These are phyloP conservation scores for Turnera subulata DNA, from an alignment of 345 rosid species.

Conservation along the genomic window DNA sequence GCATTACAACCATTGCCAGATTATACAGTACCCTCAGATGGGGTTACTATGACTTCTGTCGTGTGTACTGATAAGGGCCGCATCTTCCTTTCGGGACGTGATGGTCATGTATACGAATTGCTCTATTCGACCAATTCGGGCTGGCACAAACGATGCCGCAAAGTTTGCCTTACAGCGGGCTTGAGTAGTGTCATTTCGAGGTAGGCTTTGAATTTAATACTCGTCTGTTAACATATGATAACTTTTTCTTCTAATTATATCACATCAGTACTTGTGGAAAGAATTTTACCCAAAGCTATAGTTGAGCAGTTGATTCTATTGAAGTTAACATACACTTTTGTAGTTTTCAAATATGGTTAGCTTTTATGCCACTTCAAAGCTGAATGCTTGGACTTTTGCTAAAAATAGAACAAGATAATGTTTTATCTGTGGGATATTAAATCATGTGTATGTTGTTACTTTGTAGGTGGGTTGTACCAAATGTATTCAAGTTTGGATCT, in stretches of 20 bases:
- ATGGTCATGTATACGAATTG: slow-evolving; percentile 88
- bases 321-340: neutral
- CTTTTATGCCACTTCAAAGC: no score
- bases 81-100: slow-evolving; percentile 90
- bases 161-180: slow-evolving; percentile 92
- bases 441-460: slow-evolving; percentile 5
- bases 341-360: no score
- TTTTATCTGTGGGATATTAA: no score
- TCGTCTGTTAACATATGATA: neutral
- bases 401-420: no score
- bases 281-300: slow-evolving; percentile 1
- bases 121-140: slow-evolving; percentile 82
- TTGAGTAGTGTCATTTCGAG: slow-evolving; percentile 93
- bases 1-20: slow-evolving; percentile 89
- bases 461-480: slow-evolving; percentile 95
- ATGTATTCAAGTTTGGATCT: slow-evolving; percentile 91
- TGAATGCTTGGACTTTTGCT: no score
- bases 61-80: slow-evolving; percentile 81
- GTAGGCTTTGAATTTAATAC: slow-evolving; percentile 24
- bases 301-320: neutral
- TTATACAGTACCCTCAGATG: slow-evolving; percentile 84
- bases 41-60: slow-evolving; percentile 87
- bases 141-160: slow-evolving; percentile 87
- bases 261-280: neutral
- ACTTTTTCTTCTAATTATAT: neutral